Percentiles rank a stretch among this genome's conserved stretches.
phyloP scores from a whole-genome alignment of 306 rosid species.

The Corylus avellana region DNA sequence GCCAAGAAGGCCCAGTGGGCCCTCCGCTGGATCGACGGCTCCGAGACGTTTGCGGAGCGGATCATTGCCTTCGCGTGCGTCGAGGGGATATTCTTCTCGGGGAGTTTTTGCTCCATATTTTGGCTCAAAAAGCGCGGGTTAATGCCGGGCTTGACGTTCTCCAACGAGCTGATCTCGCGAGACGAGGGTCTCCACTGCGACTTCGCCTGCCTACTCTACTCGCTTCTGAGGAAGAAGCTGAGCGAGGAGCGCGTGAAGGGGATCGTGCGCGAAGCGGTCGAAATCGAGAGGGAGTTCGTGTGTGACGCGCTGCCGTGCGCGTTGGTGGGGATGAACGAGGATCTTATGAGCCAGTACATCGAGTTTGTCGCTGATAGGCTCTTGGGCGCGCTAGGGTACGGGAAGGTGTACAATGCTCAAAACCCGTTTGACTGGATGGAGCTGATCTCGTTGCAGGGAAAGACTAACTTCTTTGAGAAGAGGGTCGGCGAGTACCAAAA shows the following conservation, averaged over 20 bases:
- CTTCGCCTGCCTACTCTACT: constrained; percentile 71
- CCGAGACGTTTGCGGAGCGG: constrained; percentile 54
- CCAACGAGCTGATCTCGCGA: constrained; percentile 83
- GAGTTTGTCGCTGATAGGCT: constrained; percentile 86
- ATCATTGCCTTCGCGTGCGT: constrained; percentile 80
- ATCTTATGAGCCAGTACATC: constrained; percentile 72
- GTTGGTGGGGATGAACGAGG: constrained; percentile 78
- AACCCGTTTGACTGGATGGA: constrained; percentile 99
- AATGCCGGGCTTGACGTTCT: constrained; percentile 80
- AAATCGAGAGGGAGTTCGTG: constrained; percentile 75
- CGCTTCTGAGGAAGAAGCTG: constrained; percentile 47
- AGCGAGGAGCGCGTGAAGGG: constrained; percentile 58
- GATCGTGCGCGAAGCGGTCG: constrained; percentile 63
- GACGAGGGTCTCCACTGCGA: constrained; percentile 87
- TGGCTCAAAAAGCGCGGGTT: constrained; percentile 90
- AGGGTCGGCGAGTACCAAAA: constrained; percentile 88
- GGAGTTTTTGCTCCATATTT: constrained; percentile 79
- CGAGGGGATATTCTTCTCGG: constrained; percentile 88
- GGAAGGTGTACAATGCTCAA: constrained; percentile 52
- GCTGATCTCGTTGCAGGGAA: constrained; percentile 84
- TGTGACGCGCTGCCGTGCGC: constrained; percentile 88
- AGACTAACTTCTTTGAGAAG: constrained; percentile 86
- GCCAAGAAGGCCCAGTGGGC: constrained; percentile 74
- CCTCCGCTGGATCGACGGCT: constrained; percentile 50
- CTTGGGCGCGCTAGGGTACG: constrained; percentile 59